Conservation (phyloP, 345 rosid species). For the Pistacia atlantica region DNA sequence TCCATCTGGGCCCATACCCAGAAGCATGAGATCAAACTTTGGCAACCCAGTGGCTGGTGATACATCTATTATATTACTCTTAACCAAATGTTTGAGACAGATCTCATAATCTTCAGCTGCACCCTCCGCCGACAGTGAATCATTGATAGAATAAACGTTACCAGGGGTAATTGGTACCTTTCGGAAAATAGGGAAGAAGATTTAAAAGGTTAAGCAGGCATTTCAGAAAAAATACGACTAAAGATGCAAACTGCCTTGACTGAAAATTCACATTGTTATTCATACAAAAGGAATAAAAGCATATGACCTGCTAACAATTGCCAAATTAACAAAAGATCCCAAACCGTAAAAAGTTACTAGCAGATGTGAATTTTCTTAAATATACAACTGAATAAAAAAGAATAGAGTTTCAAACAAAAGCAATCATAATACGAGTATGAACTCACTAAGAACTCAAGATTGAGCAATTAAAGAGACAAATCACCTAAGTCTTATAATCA, state of each 20-base stretch:
- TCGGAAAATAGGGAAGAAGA: not conserved
- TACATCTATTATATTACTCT: constrained; percentile 31
- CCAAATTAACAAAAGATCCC: not conserved
- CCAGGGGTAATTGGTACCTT: constrained; percentile 71
- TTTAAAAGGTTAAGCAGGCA: not conserved
- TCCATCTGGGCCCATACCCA: constrained; percentile 95
- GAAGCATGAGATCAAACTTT: constrained; percentile 80
- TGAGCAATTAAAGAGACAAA: not conserved
- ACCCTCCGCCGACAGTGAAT: constrained; percentile 69
- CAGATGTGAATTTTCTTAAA: not conserved
- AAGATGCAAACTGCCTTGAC: not conserved
- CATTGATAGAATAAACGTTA: constrained; percentile 77
- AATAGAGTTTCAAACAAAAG: not conserved
- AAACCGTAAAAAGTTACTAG: not conserved
- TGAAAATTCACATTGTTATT: not conserved
- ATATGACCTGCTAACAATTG: not conserved
- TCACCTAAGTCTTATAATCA: not conserved
- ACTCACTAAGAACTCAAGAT: not conserved
- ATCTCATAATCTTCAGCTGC: constrained; percentile 90
- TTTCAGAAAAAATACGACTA: not conserved
- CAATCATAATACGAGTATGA: not conserved
- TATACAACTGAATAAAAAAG: not conserved
- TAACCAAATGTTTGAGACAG: constrained; percentile 64
- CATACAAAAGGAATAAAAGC: not conserved
- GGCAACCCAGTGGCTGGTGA: constrained; percentile 68